Base-by-base conservation (phyloP, 345 rosid genomes). In the Citrus australasica region DNA sequence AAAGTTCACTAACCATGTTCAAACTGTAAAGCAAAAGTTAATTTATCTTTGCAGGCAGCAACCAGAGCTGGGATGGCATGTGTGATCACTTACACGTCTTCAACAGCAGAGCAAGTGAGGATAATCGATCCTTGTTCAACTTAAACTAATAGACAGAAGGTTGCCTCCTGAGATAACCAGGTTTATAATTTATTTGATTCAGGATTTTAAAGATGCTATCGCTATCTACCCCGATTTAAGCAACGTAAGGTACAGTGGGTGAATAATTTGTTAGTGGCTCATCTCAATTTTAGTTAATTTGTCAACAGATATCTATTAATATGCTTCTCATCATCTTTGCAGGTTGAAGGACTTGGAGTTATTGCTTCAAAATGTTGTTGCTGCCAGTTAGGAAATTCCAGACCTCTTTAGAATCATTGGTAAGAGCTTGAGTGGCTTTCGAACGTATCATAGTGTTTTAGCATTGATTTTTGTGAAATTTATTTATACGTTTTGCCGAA, bases 61-160 rank as follows among this genome's bases (percentile, higher is more conserved):
- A 90, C 88, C 7, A 76, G 74, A 63, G 99, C 99, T 19, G 97
- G 97, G 62, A 95, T 95, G 99, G 79, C 99, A 56, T 95, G 97
- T 73, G 84, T 93, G 35, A 88, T 95, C 48, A 89, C 92, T 11
- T 90, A 91, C 85, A 95, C 99, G 22, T 82, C 93, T 82, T 95
- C 99, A 76, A 93, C 99, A 16, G 92, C 94, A 69, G 87, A 92
- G 30, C 99, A 95, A 93, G 98, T 95, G 67, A 84, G 79, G 68
- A 11, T 32, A 51, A 65, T 30, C 4, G 7, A 7, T 30, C 1
- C 9, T 9, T 77, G 63, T 22, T 76, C 7, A 58, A 17, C 58
- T 71, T 10, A 63, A 17, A 62, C 53, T 27, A 13, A 65, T 69
- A 42, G 30, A 27, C 37, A 14, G 19, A 37, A 77, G 21, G 60